These are phyloP conservation scores for Schwanniomyces pseudopolymorphus DNA, from an alignment of 805 yeast genomes.

Conservation along the genomic window DNA sequence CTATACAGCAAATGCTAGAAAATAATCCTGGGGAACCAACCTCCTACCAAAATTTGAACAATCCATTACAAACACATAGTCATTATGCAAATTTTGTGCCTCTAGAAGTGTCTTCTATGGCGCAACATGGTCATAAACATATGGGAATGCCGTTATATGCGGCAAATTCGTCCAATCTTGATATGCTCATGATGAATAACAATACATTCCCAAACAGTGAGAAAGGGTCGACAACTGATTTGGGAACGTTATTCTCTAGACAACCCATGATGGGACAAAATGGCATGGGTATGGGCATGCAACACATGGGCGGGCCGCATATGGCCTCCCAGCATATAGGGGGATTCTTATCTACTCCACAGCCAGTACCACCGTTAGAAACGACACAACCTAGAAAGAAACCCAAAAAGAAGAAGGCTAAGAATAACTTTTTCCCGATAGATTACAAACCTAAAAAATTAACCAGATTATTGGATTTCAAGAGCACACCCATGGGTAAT, in stretches of 20 bases:
- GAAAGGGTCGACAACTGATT: not conserved
- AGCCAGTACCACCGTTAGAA: not conserved
- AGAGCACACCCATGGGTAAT: conserved; percentile 14
- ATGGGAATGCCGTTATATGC: conserved; percentile 3
- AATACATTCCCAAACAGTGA: not conserved
- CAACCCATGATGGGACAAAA: not conserved
- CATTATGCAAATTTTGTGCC: conserved; percentile 29
- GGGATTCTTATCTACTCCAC: not conserved
- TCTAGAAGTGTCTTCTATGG: conserved; percentile 15
- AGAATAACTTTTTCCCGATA: conserved; percentile 16
- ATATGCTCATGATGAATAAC: conserved; percentile 5
- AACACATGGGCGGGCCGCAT: not conserved
- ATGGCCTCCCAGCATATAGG: not conserved
- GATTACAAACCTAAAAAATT: conserved; percentile 28
- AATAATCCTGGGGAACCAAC: not conserved
- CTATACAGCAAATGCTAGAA: not conserved
- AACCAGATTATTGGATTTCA: conserved; percentile 28
- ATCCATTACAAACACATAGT: conserved; percentile 14
- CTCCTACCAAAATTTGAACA: not conserved
- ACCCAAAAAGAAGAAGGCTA: conserved; percentile 8
- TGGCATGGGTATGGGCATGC: not conserved
- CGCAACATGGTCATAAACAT: conserved; percentile 4
- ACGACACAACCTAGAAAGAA: conserved; percentile 7
- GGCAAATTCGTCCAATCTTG: conserved; percentile 2
- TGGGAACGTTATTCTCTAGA: not conserved